phyloP scores from a whole-genome alignment of 2,329 filamentous ascomycete species.

The Coniochaeta sp. region DNA sequence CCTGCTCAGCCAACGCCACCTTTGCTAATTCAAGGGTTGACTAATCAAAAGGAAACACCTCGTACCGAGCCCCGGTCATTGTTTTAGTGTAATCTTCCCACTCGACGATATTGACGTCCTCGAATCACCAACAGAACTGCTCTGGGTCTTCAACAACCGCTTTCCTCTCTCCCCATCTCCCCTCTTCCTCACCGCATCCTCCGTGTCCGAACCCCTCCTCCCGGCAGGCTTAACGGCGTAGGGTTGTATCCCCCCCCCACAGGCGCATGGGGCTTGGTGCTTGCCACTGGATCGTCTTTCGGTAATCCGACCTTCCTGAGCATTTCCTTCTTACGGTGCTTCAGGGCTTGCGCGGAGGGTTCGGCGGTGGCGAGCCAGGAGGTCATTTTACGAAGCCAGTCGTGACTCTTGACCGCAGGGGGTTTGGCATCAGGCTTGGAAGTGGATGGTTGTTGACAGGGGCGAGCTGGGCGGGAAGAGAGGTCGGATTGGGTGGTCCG shows the following conservation, averaged over 20 bases:
- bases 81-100: background rate
- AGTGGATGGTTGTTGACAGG: too few relatives aligned
- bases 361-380: conserved; percentile 42
- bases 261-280: conserved; percentile 38
- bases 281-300: conserved; percentile 33
- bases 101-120: background rate
- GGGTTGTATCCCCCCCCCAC: conserved; percentile 35
- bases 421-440: background rate
- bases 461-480: too few relatives aligned
- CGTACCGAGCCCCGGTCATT: background rate
- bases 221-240: conserved; percentile 38
- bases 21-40: too few relatives aligned
- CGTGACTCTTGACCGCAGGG: background rate
- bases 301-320: conserved; percentile 37
- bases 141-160: background rate
- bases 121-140: background rate
- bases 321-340: conserved; percentile 34
- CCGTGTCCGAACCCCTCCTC: conserved; percentile 35
- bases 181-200: conserved; percentile 32
- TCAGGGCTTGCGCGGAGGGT: conserved; percentile 41
- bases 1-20: background rate
- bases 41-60: conserved; percentile 1
- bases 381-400: conserved; percentile 25
- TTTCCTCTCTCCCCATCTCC: conserved; percentile 24
- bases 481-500: too few relatives aligned